Conservation (phyloP, 2,329 filamentous ascomycete genomes). For the Seiridium cupressi region DNA sequence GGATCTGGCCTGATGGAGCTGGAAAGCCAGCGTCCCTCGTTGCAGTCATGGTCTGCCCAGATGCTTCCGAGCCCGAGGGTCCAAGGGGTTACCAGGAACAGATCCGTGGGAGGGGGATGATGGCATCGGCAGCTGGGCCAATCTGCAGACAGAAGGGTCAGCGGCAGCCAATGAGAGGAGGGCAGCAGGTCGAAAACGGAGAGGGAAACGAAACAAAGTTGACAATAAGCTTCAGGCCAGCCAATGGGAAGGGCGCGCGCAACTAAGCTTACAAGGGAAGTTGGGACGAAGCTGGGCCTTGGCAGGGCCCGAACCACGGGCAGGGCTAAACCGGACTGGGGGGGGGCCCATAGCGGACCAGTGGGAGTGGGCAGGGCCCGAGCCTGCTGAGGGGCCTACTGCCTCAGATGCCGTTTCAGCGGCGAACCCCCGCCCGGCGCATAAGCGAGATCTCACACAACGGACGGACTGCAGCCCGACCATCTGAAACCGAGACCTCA, state of each 20-base stretch:
- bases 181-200: slow-evolving; percentile 1
- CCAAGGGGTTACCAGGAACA: slow-evolving; percentile 4
- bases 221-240: not conserved
- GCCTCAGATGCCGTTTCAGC: slow-evolving; percentile 30
- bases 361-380: slow-evolving; percentile 6
- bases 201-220: slow-evolving; percentile 6
- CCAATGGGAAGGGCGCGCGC: not conserved
- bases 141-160: not conserved
- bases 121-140: not conserved
- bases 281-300: slow-evolving; percentile 6
- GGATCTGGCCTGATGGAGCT: not conserved
- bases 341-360: slow-evolving; percentile 14
- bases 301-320: slow-evolving; percentile 1
- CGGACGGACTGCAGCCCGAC: slow-evolving; percentile 25
- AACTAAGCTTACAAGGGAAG: slow-evolving; percentile 5
- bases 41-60: not conserved
- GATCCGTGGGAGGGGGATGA: not conserved
- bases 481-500: slow-evolving; percentile 24
- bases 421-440: not conserved
- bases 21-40: not conserved
- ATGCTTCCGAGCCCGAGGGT: slow-evolving; percentile 2
- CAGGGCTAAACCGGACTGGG: slow-evolving; percentile 9
- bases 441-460: slow-evolving; percentile 12
- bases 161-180: not conserved
- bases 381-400: slow-evolving; percentile 15